These are phyloP conservation scores for Wickerhamiella kazuoi DNA, from an alignment of 805 yeast species.

Conservation along the genomic window DNA sequence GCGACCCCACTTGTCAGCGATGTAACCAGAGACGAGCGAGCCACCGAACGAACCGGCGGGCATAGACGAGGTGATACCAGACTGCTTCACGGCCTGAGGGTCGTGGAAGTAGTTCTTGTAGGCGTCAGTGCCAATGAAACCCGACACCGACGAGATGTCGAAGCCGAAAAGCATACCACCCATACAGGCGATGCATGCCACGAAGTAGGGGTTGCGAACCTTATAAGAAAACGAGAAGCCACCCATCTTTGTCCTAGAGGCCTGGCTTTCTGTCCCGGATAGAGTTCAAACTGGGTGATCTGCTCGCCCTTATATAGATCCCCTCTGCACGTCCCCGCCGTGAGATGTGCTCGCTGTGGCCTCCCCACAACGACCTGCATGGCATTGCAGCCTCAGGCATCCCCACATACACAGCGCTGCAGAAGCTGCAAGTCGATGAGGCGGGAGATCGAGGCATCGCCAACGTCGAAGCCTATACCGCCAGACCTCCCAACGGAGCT, in stretches of 20 bases:
- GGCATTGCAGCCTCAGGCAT: too few species aligned
- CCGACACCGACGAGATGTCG: slow-evolving; percentile 64
- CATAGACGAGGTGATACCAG: slow-evolving; percentile 58
- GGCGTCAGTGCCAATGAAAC: slow-evolving; percentile 35
- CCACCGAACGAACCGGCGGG: slow-evolving; percentile 65
- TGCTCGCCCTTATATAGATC: background rate
- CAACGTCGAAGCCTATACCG: too few species aligned
- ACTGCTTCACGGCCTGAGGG: slow-evolving; percentile 45
- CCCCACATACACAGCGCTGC: too few species aligned
- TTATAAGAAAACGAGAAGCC: slow-evolving; percentile 3
- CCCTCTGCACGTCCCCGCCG: background rate
- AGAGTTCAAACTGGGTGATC: background rate
- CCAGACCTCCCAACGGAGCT: too few species aligned
- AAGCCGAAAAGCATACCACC: slow-evolving; percentile 65
- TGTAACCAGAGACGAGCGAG: slow-evolving; percentile 34
- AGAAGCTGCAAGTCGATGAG: background rate
- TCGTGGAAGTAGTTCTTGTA: slow-evolving; percentile 35
- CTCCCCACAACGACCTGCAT: background rate
- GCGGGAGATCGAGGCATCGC: background rate
- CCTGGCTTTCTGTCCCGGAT: background rate
- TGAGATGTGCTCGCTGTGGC: background rate
- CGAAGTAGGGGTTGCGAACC: slow-evolving; percentile 35
- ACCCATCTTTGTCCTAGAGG: background rate
- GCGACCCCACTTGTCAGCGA: slow-evolving; percentile 41
- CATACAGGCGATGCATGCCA: slow-evolving; percentile 39